Evolutionary conservation across 257 asterid species (phyloP).

Genomic region (Rhazya stricta): DNA sequence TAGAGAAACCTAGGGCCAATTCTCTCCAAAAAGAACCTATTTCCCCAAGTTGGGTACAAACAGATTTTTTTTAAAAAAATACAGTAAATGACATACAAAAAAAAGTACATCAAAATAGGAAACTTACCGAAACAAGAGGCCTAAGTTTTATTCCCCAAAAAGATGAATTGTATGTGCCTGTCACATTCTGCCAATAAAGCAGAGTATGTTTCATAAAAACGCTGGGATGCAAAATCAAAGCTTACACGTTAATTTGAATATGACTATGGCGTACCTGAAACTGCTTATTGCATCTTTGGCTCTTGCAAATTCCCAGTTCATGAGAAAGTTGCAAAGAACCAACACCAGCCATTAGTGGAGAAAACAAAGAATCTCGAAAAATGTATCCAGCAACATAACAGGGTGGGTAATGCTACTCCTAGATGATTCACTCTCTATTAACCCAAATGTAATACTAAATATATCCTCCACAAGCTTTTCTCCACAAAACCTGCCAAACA

Average conservation of each 20-base stretch:
- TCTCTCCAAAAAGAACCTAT: background rate
- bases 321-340: conserved; percentile 71
- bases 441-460: conserved; percentile 1
- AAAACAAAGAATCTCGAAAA: conserved; percentile 12
- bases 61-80: background rate
- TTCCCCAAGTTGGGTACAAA: background rate
- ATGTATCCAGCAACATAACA: conserved; percentile 20
- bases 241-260: background rate
- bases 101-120: conserved; percentile 16
- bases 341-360: conserved; percentile 43
- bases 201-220: background rate
- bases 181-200: conserved; percentile 39
- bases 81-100: background rate
- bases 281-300: conserved; percentile 38
- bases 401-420: background rate
- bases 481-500: conserved; percentile 10
- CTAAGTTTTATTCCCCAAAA: conserved; percentile 33
- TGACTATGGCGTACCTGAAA: conserved; percentile 23
- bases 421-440: background rate
- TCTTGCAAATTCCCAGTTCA: conserved; percentile 57
- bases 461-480: conserved; percentile 13
- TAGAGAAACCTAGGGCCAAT: background rate
- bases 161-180: conserved; percentile 34
- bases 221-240: background rate
- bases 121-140: conserved; percentile 48